Conservation (phyloP, 441 rosid species). For the Eruca vesicaria region DNA sequence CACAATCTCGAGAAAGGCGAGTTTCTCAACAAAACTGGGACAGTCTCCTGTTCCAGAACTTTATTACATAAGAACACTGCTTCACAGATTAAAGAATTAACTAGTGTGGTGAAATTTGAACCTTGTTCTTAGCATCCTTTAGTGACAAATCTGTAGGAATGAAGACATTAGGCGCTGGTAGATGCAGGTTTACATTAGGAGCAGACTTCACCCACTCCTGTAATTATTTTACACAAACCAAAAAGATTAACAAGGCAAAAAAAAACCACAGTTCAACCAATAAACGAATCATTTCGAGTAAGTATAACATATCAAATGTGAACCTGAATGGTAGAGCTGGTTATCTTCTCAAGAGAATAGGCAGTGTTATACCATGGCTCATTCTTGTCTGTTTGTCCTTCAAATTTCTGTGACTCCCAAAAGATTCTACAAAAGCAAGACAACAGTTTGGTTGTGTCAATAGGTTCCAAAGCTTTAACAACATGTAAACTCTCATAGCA, state of each 20-base stretch:
- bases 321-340: constrained; percentile 60
- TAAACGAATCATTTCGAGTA: not conserved
- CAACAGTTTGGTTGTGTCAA: not conserved
- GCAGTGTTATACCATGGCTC: constrained; percentile 95
- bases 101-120: constrained; percentile 14
- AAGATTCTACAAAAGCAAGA: constrained; percentile 56
- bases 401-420: constrained; percentile 90
- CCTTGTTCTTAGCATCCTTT: constrained; percentile 62
- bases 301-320: constrained; percentile 19
- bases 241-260: not conserved
- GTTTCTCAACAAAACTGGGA: constrained; percentile 65
- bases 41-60: constrained; percentile 35
- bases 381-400: constrained; percentile 62
- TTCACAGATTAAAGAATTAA: not conserved
- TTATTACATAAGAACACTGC: not conserved
- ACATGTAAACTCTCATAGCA: not conserved
- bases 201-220: constrained; percentile 76
- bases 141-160: constrained; percentile 76
- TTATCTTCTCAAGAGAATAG: constrained; percentile 62
- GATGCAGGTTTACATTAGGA: constrained; percentile 61
- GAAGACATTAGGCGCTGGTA: constrained; percentile 65
- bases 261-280: not conserved
- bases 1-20: constrained; percentile 66
- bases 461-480: not conserved
- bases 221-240: constrained; percentile 17